These are phyloP conservation scores for Pharus latifolius DNA, from an alignment of 176 grass and related monocot genomes.

Conservation along the genomic window DNA sequence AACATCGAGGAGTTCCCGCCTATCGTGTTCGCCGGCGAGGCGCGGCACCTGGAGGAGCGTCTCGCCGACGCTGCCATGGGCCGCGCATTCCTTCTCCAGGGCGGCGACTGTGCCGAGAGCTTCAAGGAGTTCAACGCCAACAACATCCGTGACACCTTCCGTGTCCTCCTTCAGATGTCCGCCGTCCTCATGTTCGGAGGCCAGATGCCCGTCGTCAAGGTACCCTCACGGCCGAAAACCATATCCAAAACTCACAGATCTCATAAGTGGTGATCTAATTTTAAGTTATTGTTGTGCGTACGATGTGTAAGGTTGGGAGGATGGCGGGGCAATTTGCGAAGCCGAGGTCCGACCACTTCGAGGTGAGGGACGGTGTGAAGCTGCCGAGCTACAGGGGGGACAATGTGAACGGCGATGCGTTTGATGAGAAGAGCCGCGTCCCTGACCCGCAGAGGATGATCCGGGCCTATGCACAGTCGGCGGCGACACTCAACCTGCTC, in stretches of 20 bases:
- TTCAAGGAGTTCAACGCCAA: conserved; percentile 70
- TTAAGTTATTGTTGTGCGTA: background rate
- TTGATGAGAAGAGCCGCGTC: conserved; percentile 54
- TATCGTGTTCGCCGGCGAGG: conserved; percentile 63
- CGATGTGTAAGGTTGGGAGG: conserved; percentile 36
- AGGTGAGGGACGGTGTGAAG: conserved; percentile 44
- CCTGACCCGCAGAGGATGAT: conserved; percentile 71
- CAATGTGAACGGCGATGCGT: conserved; percentile 60
- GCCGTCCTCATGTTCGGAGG: conserved; percentile 60
- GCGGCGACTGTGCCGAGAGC: conserved; percentile 72
- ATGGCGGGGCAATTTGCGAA: conserved; percentile 68
- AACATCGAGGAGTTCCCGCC: conserved; percentile 67
- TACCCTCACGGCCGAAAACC: no score
- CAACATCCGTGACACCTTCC: conserved; percentile 74
- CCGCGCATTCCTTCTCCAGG: conserved; percentile 53
- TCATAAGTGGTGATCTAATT: background rate
- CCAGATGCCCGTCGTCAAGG: conserved; percentile 69
- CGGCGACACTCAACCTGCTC: conserved; percentile 60
- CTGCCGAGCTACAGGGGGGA: conserved; percentile 62
- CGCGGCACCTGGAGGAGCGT: conserved; percentile 44
- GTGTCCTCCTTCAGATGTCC: conserved; percentile 62
- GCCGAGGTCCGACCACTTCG: conserved; percentile 39
- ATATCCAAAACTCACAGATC: no score
- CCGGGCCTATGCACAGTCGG: conserved; percentile 50
- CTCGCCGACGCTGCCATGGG: conserved; percentile 55